These are phyloP conservation scores for Boletellus emodensis DNA, from an alignment of 768 basidiomycete genomes.

Conservation along the genomic window DNA sequence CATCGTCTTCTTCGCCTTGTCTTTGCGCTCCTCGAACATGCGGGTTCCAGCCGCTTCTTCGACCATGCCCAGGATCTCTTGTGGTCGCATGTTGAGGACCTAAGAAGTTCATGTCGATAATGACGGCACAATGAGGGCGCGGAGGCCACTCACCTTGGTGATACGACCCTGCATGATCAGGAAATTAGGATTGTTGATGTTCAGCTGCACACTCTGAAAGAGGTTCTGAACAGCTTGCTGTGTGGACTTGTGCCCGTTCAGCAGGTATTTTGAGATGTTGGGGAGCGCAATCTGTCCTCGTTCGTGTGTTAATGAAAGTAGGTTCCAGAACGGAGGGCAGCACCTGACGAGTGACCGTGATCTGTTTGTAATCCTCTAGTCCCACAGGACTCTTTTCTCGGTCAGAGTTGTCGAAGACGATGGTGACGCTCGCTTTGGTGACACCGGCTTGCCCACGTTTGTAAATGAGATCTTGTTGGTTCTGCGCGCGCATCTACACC, in stretches of 20 bases:
- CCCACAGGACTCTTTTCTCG: conserved; percentile 78
- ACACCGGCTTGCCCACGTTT: conserved; percentile 98
- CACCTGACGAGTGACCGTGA: conserved; percentile 96
- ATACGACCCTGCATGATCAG: conserved; percentile 99
- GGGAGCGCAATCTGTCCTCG: conserved; percentile 80
- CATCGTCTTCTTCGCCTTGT: conserved; percentile 95
- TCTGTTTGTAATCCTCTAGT: conserved; percentile 74
- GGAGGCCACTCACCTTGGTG: conserved; percentile 65
- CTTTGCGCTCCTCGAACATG: conserved; percentile 98
- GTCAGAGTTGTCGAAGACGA: conserved; percentile 98
- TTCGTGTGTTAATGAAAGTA: background rate
- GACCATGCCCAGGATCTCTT: conserved; percentile 97
- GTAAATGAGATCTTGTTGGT: conserved; percentile 97
- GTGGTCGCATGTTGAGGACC: conserved; percentile 97
- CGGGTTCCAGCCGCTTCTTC: conserved; percentile 98
- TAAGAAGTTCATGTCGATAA: background rate
- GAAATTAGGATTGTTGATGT: conserved; percentile 99
- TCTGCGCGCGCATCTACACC: conserved; percentile 83
- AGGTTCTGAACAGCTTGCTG: conserved; percentile 84
- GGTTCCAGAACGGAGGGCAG: conserved; percentile 14
- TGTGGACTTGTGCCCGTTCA: conserved; percentile 92
- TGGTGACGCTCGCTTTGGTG: conserved; percentile 95
- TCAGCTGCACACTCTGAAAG: conserved; percentile 95
- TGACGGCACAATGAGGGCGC: background rate
- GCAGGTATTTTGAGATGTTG: conserved; percentile 88